Base-by-base conservation (phyloP, 176 grass and related monocot genomes). In the Lolium perenne region DNA sequence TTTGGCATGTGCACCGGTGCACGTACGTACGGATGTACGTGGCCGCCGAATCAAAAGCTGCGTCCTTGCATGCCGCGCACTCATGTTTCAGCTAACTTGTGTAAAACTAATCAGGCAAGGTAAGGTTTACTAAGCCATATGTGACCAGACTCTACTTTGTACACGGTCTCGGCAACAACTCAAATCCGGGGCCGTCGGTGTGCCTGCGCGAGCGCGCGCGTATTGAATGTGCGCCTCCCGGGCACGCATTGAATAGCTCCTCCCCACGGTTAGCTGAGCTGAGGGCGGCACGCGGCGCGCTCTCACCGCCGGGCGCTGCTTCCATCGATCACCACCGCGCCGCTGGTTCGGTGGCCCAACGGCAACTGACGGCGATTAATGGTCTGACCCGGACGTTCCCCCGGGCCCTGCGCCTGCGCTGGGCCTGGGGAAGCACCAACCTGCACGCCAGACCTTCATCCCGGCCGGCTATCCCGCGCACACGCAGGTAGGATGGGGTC, bases 311-410 rank as follows among this genome's bases (percentile, higher is more conserved):
- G 26, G 32, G 6, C 6, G 62, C n/a, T 11, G 26, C 26, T 29
- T 29, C 26, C 26, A 29, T 29, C 26, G 26, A 29, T 29, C 26
- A 29, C 26, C 26, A 57, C 40, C 65, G 80, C 66, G 80, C 50
- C 80, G 80, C 32, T 16, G 70, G 51, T 78, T 90, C 76, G 82
- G 59, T 25, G 8, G 7, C 83, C 90, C 93, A 95, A 93, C 93
- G 87, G 35, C 77, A 62, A 79, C 77, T 60, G 86, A 51, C 93
- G 91, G 95, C 91, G 87, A 88, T 98, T 92, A 92, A 95, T 95
- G 79, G 89, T 69, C 47, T 53, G 82, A 16, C 82, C 86, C 87
- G 64, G 78, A 69, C 84, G 87, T 61, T 84, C 22, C 54, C 26
- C 53, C 32, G 32, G 32, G 32, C 32, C 32, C 32, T 35, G 32